A percentile compares a stretch with the other conserved stretches of the same genome.
Evolutionary conservation across 441 rosid species (phyloP).

Genomic region (Omphalea diandra): DNA sequence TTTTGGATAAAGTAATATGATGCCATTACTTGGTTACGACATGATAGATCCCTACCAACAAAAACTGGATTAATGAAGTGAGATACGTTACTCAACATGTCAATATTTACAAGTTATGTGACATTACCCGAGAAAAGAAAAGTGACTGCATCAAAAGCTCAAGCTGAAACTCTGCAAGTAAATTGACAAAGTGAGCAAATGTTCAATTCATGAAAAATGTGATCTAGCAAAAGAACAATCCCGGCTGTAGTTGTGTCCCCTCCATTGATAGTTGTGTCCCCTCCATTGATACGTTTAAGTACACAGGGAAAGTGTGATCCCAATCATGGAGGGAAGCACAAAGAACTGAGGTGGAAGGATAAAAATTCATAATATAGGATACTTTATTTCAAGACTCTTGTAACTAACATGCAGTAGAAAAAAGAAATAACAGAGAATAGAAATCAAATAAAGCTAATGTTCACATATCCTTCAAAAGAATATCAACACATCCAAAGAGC

Average conservation of each 20-base stretch:
- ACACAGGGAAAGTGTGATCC: conserved; percentile 2
- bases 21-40: not conserved
- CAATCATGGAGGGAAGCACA: not conserved
- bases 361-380: not conserved
- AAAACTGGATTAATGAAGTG: conserved; percentile 18
- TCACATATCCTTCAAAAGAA: not conserved
- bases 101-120: conserved; percentile 20
- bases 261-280: no score
- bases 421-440: not conserved
- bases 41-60: conserved; percentile 10
- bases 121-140: conserved; percentile 84
- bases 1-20: not conserved
- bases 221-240: conserved; percentile 17
- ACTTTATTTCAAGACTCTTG: no score
- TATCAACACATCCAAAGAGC: no score
- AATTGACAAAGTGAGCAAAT: conserved; percentile 22
- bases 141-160: conserved; percentile 95
- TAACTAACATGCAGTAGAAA: no score
- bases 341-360: not conserved
- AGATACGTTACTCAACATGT: conserved; percentile 24
- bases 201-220: not conserved
- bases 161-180: conserved; percentile 86
- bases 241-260: not conserved
- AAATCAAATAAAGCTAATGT: not conserved
- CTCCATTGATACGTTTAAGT: not conserved